phyloP scores from a whole-genome alignment of 306 rosid genomes.

The Trifolium repens region DNA sequence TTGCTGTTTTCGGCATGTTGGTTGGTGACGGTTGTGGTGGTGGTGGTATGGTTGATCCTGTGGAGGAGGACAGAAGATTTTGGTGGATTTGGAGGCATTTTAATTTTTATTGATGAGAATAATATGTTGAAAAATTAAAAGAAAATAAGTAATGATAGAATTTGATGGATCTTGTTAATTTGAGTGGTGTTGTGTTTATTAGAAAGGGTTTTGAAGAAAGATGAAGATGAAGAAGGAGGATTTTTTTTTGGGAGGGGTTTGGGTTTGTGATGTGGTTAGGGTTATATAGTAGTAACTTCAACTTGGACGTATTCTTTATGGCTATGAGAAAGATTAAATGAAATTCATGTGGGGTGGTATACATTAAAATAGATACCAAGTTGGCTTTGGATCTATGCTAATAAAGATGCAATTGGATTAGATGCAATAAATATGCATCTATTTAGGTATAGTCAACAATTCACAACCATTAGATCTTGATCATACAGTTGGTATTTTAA shows the following conservation, averaged over 20 bases:
- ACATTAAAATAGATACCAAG: conserved; percentile 46
- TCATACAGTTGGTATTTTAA: no score
- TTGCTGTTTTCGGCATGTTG: neutral
- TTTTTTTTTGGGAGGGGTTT: neutral
- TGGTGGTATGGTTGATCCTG: conserved; percentile 45
- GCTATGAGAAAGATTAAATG: conserved; percentile 1
- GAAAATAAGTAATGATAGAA: neutral
- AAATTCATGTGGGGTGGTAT: conserved; percentile 46
- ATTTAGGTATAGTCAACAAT: no score
- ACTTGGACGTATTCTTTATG: conserved; percentile 18
- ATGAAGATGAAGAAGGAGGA: neutral
- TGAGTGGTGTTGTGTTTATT: neutral
- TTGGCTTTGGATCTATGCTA: conserved; percentile 33
- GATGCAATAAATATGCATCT: no score
- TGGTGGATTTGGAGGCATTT: conserved; percentile 46
- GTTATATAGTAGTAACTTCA: conserved; percentile 36
- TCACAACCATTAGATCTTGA: no score
- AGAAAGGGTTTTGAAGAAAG: neutral
- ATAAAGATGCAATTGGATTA: no score
- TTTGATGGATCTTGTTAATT: neutral
- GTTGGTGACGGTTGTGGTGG: neutral
- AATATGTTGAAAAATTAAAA: neutral
- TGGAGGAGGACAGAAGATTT: conserved; percentile 57
- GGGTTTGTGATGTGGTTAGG: conserved; percentile 33
- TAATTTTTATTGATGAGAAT: neutral